Conservation (phyloP, 306 rosid species). For the Crataegus laevigata region DNA sequence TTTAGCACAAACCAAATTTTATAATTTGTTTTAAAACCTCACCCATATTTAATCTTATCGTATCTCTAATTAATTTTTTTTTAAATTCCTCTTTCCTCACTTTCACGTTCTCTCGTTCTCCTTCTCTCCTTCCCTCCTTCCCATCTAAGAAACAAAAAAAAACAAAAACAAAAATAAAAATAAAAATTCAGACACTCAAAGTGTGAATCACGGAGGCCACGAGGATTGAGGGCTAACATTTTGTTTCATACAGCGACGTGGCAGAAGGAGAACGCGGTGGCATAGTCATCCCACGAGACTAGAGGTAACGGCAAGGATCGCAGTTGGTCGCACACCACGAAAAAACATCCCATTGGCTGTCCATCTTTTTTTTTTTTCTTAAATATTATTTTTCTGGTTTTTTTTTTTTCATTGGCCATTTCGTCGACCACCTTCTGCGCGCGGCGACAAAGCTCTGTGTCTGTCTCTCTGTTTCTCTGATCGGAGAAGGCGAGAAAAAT, state of each 20-base stretch:
- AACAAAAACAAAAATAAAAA: no score
- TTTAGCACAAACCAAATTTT: no score
- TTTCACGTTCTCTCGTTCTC: no score
- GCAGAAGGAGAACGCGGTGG: neutral
- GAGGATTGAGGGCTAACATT: neutral
- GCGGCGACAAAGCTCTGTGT: neutral
- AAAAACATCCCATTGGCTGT: neutral
- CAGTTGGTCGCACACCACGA: neutral
- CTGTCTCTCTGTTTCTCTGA: neutral
- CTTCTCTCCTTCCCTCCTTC: no score
- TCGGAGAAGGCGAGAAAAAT: slow-evolving; percentile 17
- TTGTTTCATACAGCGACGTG: neutral
- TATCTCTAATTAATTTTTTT: no score
- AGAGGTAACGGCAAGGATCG: neutral
- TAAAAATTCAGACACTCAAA: no score
- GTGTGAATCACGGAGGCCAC: no score
- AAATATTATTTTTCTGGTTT: neutral
- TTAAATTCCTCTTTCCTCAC: accelerated
- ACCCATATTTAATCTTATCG: no score
- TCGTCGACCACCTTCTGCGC: neutral
- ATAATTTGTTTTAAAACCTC: no score
- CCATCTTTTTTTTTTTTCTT: no score
- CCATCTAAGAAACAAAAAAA: no score
- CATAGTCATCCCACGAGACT: neutral
- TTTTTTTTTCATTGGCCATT: neutral